Base-by-base conservation (phyloP, 306 rosid genomes). In the Geum urbanum region DNA sequence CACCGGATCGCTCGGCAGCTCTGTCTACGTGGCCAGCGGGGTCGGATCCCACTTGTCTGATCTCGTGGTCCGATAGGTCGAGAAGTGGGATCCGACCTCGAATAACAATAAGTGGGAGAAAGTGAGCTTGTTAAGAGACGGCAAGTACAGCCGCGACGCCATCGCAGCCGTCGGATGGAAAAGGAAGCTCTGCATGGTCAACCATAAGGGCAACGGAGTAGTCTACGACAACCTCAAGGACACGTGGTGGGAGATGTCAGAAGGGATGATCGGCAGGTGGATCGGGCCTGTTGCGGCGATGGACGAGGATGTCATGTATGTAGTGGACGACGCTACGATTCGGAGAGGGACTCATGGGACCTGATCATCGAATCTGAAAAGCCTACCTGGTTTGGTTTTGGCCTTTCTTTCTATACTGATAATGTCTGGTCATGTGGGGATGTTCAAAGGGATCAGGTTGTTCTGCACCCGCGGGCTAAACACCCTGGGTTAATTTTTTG, bases 241-340 rank as follows among this genome's bases (percentile, higher is more conserved):
- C 37, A 32, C 0, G 49, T 90, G 97, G 98, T 66, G 66, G 70
- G 91, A 75, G 66, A 90, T 92, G 97, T 86, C 89, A 68, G 75
- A 78, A 46, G 98, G 98, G 9, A 90, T 92, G 98, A 40, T 86
- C 6, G 72, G 24, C 1, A 97, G 96, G 2, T 92, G 96, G 92
- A 81, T 82, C 13, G 97, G 98, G 2, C 98, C 98, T 11, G 98
- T 84, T 66, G 96, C 90, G 4, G 92, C 98, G 43, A 81, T 94
- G 97, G 91, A 82, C 24, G 96, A 88, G 63, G 81, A 84, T 0
- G 87, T 69, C 15, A 78, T 94, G 91, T 94, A 79, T 48, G 90
- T 78, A 4, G 89, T 94, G 56, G 95, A 90, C 37, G 97, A 88
- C 82, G 56, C 63, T 94, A 90, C 8, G 49, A 76, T 3, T 66